Percentiles rank a stretch among this genome's conserved stretches.
Evolutionary conservation across 192 early-diverging fungal species (phyloP).

Genomic region (Diversispora eburnea): DNA sequence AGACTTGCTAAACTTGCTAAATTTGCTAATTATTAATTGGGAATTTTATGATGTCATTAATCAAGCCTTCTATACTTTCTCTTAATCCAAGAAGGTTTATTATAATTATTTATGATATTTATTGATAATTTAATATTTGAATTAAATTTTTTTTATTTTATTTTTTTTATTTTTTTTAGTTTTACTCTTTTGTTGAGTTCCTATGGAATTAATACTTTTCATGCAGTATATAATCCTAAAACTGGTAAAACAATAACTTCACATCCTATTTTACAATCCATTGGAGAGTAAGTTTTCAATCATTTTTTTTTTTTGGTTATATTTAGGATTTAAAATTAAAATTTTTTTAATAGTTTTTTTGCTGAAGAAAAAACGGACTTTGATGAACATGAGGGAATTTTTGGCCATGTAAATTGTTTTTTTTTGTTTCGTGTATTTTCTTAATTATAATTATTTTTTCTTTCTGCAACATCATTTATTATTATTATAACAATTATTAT

Average conservation of each 20-base stretch:
- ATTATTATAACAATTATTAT: background rate
- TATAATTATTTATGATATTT: background rate
- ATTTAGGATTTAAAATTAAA: no score
- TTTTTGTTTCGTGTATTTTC: background rate
- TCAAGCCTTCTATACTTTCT: conserved; percentile 19
- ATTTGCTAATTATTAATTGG: no score
- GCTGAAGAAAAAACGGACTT: conserved; percentile 10
- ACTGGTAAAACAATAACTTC: conserved; percentile 4
- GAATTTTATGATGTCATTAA: background rate
- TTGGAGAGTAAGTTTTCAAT: conserved; percentile 18
- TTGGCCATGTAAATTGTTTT: conserved; percentile 1
- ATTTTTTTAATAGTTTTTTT: conserved; percentile 9
- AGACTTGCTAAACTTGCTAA: no score
- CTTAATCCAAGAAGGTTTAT: background rate
- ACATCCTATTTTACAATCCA: conserved; percentile 6
- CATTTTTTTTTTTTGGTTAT: background rate
- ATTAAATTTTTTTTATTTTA: background rate
- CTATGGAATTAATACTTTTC: conserved; percentile 17
- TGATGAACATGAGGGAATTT: conserved; percentile 25
- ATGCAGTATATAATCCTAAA: conserved; percentile 1
- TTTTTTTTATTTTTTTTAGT: background rate
- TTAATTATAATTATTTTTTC: background rate
- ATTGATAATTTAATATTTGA: background rate
- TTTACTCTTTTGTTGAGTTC: background rate
- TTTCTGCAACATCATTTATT: background rate